A percentile compares a stretch with the other conserved stretches of the same genome.
phyloP scores from a whole-genome alignment of 1,284 basidiomycete species.

The Taiwanofungus camphoratus region DNA sequence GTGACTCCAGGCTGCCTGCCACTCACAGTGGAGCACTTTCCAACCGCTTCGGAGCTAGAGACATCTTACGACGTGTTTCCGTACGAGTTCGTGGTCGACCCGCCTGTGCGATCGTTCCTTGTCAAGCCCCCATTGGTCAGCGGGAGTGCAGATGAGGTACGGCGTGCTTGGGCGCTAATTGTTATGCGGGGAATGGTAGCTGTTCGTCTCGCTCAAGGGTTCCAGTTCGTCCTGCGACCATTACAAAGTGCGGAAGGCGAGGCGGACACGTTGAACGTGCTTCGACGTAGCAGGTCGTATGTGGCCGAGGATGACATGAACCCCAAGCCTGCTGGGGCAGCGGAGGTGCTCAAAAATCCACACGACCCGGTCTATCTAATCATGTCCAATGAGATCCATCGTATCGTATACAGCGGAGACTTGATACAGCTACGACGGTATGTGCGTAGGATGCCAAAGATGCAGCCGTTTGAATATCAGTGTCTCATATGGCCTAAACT shows the following conservation, averaged over 20 bases:
- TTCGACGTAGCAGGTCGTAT: conserved; percentile 52
- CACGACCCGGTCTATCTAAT: conserved; percentile 81
- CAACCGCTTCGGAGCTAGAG: conserved; percentile 70
- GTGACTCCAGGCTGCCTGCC: conserved; percentile 85
- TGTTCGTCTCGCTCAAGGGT: conserved; percentile 90
- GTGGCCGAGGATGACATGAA: conserved; percentile 46
- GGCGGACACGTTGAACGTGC: conserved; percentile 15
- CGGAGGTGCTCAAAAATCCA: conserved; percentile 53
- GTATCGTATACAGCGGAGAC: conserved; percentile 83
- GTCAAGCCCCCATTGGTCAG: conserved; percentile 53
- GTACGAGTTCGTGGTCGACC: conserved; percentile 76
- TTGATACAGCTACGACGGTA: conserved; percentile 87
- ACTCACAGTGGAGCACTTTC: conserved; percentile 89
- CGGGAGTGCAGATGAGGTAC: conserved; percentile 49
- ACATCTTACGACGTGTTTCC: conserved; percentile 77
- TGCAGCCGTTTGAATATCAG: conserved; percentile 68
- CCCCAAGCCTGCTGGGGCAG: conserved; percentile 60
- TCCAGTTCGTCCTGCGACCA: conserved; percentile 80
- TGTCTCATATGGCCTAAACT: conserved; percentile 93
- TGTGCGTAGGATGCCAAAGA: conserved; percentile 68
- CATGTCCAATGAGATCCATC: conserved; percentile 94
- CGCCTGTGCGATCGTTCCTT: conserved; percentile 74
- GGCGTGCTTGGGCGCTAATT: conserved; percentile 70
- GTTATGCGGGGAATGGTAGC: conserved; percentile 95
- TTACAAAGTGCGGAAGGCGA: conserved; percentile 18